A percentile compares a stretch with the other conserved stretches of the same genome.
Evolutionary conservation across 306 rosid genomes (phyloP).

Genomic region (apple (Malus domestica)): DNA sequence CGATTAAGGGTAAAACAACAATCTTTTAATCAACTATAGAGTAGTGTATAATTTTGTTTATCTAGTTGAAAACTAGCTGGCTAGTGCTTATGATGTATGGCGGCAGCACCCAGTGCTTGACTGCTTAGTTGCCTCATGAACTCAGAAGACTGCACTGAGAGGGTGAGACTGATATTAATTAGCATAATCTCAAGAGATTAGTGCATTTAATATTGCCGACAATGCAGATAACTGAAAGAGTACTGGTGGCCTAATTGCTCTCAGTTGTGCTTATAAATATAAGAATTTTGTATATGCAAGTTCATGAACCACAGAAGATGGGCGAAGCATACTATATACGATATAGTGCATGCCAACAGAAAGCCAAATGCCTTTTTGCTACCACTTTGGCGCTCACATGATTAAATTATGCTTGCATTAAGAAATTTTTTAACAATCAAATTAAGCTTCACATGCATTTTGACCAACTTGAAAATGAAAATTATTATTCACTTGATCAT

Average conservation of each 20-base stretch:
- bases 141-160: conserved; percentile 1
- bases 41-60: neutral
- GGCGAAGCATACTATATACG: neutral
- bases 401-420: neutral
- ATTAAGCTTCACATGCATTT: neutral
- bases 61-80: neutral
- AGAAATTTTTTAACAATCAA: neutral
- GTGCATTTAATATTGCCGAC: neutral
- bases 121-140: neutral
- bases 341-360: conserved; percentile 6
- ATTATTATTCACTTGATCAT: neutral
- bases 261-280: neutral
- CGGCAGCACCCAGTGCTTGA: conserved; percentile 1
- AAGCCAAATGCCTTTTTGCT: neutral
- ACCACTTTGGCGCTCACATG: neutral
- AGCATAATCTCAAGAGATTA: neutral
- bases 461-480: neutral
- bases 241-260: conserved; percentile 1
- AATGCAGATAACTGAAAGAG: neutral
- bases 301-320: neutral
- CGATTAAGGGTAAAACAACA: neutral
- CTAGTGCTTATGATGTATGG: conserved; percentile 15
- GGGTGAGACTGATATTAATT: neutral
- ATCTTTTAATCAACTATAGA: neutral
- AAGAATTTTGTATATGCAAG: neutral